Percentiles rank a stretch among this genome's conserved stretches.
Conservation (phyloP, 306 rosid species). For the Vicia villosa region DNA sequence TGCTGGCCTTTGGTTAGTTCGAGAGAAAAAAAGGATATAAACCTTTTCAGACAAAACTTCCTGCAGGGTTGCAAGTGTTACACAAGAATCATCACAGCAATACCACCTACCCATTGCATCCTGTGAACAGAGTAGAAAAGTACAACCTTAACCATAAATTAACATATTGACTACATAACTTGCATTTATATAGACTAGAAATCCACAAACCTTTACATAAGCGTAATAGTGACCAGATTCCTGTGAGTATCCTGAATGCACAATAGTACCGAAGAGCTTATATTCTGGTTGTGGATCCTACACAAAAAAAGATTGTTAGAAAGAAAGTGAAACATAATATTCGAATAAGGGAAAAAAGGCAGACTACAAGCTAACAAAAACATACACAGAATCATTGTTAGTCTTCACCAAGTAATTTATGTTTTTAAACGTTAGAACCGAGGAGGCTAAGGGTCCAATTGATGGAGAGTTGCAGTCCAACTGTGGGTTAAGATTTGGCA, state of each 20-base stretch:
- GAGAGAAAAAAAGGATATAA: conserved; percentile 92
- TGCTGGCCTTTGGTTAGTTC: conserved; percentile 72
- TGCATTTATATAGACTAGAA: background rate
- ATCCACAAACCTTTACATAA: conserved; percentile 74
- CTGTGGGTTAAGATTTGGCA: background rate
- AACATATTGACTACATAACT: conserved; percentile 5
- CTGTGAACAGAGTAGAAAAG: conserved; percentile 48
- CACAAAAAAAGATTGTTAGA: conserved; percentile 34
- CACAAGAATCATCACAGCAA: conserved; percentile 88
- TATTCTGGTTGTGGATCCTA: conserved; percentile 95
- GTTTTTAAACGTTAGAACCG: background rate
- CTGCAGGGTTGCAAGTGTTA: conserved; percentile 76
- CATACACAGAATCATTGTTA: background rate
- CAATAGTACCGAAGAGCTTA: conserved; percentile 95
- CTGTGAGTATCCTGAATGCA: conserved; percentile 94
- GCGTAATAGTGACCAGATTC: conserved; percentile 99
- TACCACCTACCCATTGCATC: conserved; percentile 93
- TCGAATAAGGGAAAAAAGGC: background rate
- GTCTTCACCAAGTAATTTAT: conserved; percentile 29
- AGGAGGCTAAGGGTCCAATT: background rate
- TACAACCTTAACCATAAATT: conserved; percentile 21
- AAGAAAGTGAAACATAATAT: conserved; percentile 19
- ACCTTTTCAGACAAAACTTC: conserved; percentile 93
- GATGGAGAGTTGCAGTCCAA: background rate
- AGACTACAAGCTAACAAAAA: conserved; percentile 6